Base-by-base conservation (phyloP, 2,329 filamentous ascomycete genomes). In the Colletotrichum lentis region DNA sequence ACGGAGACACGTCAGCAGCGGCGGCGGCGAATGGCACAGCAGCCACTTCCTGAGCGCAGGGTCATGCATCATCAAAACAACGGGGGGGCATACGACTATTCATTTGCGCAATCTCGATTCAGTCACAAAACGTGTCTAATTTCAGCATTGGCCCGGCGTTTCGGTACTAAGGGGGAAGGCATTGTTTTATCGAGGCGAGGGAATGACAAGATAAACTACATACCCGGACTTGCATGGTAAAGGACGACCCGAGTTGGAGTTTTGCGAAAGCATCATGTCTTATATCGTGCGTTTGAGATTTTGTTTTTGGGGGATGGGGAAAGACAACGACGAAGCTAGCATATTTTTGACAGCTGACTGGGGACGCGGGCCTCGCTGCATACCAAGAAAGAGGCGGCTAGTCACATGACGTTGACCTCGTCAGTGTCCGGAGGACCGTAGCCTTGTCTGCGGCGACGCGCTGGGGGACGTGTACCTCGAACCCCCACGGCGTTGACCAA, bases 151-250 rank as follows among this genome's bases (percentile, higher is more conserved):
- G 69, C 69, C 62, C 41, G 70, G 70, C 70, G 70, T 71, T 70
- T 67, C 67, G 67, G 67, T 67, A 63, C 44, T 31, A 59, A 46
- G 54, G 55, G 64, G 61, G 35, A 56, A 49, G 64, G 62, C 66
- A 59, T 64, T 69, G 43, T 69, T 65, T 70, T 47, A 49, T 67
- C 41, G 58, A 67, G 67, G 67, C 47, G 64, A 64, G 69, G 64
- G 61, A 67, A 70, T 64, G 67, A 71, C 69, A 67, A 71, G 67
- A 71, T 71, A 70, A 71, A 71, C 63, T 63, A 70, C 69, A 71
- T 70, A 67, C 69, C 69, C 67, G 60, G 69, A 65, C 56, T 67
- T 68, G 67, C 69, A 71, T 71, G 59, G 60, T 70, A 70, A 53
- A 69, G 69, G 69, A 66, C 69, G 66, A 69, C 57, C 57, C 61